Percentiles rank a stretch among this genome's conserved stretches.
Evolutionary conservation across 345 rosid species (phyloP).

Genomic region (Triadica sebifera): DNA sequence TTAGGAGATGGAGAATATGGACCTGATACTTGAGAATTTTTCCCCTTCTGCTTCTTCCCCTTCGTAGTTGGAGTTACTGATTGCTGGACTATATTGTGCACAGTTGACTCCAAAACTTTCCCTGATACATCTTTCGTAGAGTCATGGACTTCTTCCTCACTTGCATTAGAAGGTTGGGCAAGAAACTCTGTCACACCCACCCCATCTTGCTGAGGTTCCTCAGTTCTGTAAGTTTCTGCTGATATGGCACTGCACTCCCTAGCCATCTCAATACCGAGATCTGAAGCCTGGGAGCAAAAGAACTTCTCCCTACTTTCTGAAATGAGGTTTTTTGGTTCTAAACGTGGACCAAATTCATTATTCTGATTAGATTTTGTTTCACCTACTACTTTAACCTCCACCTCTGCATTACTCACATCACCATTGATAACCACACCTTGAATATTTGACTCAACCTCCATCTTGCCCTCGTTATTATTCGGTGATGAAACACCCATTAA

Average conservation of each 20-base stretch:
- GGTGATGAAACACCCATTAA: constrained; percentile 61
- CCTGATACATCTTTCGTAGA: constrained; percentile 41
- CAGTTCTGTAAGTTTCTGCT: constrained; percentile 40
- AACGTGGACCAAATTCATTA: constrained; percentile 43
- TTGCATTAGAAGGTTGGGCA: constrained; percentile 37
- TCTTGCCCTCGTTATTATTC: constrained; percentile 45
- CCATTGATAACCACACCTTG: constrained; percentile 46
- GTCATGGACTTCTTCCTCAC: constrained; percentile 43
- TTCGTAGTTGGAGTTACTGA: constrained; percentile 43
- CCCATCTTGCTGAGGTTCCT: constrained; percentile 33
- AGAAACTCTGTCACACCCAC: constrained; percentile 31
- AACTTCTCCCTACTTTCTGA: constrained; percentile 47
- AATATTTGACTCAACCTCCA: constrained; percentile 43
- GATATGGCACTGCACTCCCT: constrained; percentile 48
- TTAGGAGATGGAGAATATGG: constrained; percentile 53
- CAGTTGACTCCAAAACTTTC: constrained; percentile 44
- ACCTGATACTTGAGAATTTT: constrained; percentile 47
- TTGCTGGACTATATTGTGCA: constrained; percentile 35
- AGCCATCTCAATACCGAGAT: constrained; percentile 57
- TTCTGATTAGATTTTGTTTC: constrained; percentile 48
- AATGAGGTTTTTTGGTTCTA: constrained; percentile 35
- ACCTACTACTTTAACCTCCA: constrained; percentile 64
- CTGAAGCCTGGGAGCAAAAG: constrained; percentile 67
- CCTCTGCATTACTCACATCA: constrained; percentile 42
- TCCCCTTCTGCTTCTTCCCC: constrained; percentile 62